Percentiles rank a stretch among this genome's conserved stretches.
Conservation (phyloP, 805 yeast species). For the Lachancea lanzarotensis region DNA sequence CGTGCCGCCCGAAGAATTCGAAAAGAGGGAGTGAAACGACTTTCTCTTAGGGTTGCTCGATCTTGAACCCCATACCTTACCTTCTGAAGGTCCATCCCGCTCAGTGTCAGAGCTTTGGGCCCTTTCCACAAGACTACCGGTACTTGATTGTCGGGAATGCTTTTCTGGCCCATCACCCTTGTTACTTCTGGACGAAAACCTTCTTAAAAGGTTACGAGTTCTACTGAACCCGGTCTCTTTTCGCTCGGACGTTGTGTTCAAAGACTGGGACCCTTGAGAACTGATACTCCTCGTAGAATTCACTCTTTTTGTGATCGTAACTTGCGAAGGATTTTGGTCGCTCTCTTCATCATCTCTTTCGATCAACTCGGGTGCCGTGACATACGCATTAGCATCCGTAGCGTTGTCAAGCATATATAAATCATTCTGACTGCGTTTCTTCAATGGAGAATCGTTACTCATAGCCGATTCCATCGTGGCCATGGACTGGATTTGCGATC, state of each 20-base stretch:
- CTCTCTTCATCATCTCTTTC: not conserved
- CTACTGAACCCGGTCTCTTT: conserved; percentile 7
- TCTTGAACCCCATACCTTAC: not conserved
- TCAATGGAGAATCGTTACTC: conserved; percentile 21
- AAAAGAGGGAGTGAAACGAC: conserved; percentile 17
- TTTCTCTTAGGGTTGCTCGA: conserved; percentile 8
- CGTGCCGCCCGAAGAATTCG: conserved; percentile 9
- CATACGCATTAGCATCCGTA: conserved; percentile 22
- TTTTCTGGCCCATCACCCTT: not conserved
- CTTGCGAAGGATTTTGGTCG: not conserved
- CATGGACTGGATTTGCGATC: conserved; percentile 15
- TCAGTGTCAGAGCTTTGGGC: not conserved
- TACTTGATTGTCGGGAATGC: conserved; percentile 3
- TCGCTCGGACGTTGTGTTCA: not conserved
- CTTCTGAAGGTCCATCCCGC: not conserved
- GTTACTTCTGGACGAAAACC: conserved; percentile 9
- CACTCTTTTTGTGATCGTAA: not conserved
- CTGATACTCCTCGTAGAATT: not conserved
- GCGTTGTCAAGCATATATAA: conserved; percentile 25
- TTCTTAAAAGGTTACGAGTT: conserved; percentile 14
- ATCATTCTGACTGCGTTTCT: conserved; percentile 21
- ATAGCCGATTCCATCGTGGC: conserved; percentile 22
- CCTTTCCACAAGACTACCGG: not conserved
- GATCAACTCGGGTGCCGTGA: conserved; percentile 26
- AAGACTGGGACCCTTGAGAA: not conserved